Percentiles rank a stretch among this genome's conserved stretches.
phyloP scores from a whole-genome alignment of 345 rosid species.

The Eucalyptus polyanthemos region DNA sequence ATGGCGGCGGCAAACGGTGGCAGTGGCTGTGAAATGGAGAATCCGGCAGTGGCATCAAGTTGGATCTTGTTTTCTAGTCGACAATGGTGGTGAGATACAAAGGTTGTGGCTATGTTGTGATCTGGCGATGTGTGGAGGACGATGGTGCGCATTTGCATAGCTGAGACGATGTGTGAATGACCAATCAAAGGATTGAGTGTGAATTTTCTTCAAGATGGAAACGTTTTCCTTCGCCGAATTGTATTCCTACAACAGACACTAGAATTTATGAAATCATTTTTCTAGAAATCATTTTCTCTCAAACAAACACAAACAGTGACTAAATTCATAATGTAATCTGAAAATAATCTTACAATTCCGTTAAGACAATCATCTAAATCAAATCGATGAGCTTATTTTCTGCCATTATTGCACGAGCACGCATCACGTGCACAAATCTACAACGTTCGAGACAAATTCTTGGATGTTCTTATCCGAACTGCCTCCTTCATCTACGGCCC shows the following conservation, averaged over 20 bases:
- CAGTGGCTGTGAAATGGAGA: neutral
- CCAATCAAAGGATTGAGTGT: neutral
- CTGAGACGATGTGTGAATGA: neutral
- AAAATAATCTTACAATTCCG: neutral
- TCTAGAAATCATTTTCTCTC: neutral
- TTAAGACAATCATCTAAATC: neutral
- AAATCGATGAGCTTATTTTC: neutral
- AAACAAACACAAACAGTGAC: neutral
- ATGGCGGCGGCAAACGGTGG: neutral
- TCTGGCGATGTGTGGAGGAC: neutral
- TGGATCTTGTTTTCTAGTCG: neutral
- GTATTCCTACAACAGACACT: neutral
- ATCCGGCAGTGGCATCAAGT: neutral
- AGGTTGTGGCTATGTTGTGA: neutral
- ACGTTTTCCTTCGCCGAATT: neutral
- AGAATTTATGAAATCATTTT: neutral
- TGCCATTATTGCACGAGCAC: neutral
- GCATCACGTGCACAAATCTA: neutral
- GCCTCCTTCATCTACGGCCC: conserved; percentile 35
- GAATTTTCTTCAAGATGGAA: neutral
- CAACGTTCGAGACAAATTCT: conserved; percentile 12
- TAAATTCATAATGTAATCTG: neutral
- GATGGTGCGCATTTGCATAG: neutral
- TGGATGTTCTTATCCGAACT: conserved; percentile 32
- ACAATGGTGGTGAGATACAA: neutral